Conservation (phyloP, 768 basidiomycete species). For the Psilocybe azurescens region DNA sequence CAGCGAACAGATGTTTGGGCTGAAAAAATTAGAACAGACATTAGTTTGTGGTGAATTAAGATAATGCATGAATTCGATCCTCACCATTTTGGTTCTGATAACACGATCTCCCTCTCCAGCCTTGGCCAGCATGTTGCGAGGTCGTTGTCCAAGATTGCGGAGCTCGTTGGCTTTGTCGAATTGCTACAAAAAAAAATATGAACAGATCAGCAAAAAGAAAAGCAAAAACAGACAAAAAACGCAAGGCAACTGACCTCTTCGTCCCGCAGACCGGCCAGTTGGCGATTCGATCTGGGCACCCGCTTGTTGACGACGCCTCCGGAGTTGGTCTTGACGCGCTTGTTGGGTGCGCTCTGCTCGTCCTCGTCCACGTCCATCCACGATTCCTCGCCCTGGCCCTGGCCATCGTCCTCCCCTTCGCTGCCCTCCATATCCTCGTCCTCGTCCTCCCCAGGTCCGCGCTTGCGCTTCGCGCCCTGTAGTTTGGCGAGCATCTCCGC, state of each 20-base stretch:
- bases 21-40: slow-evolving; percentile 31
- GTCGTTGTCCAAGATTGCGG: slow-evolving; percentile 86
- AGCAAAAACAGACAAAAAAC: neutral
- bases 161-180: slow-evolving; percentile 78
- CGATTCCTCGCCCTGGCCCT: slow-evolving; percentile 46
- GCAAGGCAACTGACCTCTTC: slow-evolving; percentile 49
- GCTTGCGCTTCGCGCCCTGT: slow-evolving; percentile 71
- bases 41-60: slow-evolving; percentile 1
- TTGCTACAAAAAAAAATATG: slow-evolving; percentile 55
- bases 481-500: slow-evolving; percentile 83
- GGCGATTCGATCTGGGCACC: slow-evolving; percentile 73
- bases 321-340: slow-evolving; percentile 66
- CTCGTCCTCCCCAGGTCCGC: slow-evolving; percentile 56
- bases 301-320: slow-evolving; percentile 59
- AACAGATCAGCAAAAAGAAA: slow-evolving; percentile 9
- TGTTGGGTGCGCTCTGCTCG: slow-evolving; percentile 55
- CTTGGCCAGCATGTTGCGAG: slow-evolving; percentile 86
- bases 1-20: slow-evolving; percentile 88
- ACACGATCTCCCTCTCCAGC: slow-evolving; percentile 90
- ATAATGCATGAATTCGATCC: slow-evolving; percentile 24
- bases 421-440: slow-evolving; percentile 68
- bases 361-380: slow-evolving; percentile 57
- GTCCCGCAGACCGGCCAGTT: slow-evolving; percentile 81
- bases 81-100: slow-evolving; percentile 83
- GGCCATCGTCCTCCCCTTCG: slow-evolving; percentile 46